Evolutionary conservation across 768 basidiomycete species (phyloP), one percentile per base, ranked within the genome.

Genomic region (Boletales sp.): DNA sequence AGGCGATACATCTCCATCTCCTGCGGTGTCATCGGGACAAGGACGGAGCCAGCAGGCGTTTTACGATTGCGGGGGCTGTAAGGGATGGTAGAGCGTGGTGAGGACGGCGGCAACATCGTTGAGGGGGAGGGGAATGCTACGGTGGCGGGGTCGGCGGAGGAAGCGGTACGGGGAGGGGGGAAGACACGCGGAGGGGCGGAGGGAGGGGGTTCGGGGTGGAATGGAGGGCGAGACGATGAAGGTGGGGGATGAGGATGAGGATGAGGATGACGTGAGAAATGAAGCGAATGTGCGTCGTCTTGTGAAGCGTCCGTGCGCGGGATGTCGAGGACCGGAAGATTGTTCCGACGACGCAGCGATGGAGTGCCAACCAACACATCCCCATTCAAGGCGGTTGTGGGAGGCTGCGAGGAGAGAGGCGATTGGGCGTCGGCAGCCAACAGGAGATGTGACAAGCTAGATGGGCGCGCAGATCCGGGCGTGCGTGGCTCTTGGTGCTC

Each of bases 11-110:
- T 69, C 46, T 83, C 77, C 46, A 84, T 73, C 66, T 90, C 88
- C 36, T 74, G 72, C 18, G 69, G 73, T 7, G 86, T 73, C 58
- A 90, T 75, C 2, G 88, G 88, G 4, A 79, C 62, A 56, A 87
- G 77, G 37, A 90, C 78, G 7, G 80, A 79, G 27, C 68, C 68
- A 14, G 87, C 73, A 13, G 83, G 78, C 1, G 88, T 79, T 57
- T 79, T 74, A 39, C 87, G 75, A 44, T 74, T 74, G 34, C 69
- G 73, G 4, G 88, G 88, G 48, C 77, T 82, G 65, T 90, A 90
- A 5, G 86, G 82, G 21, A 81, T 62, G 29, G 70, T 56, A 3
- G 77, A 66, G 6, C 13, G 34, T 2, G 60, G 34, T 11, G 47
- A 48, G 5, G 61, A 52, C 2, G 61, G 58, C 31, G 66, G 63